Base-by-base conservation (phyloP, 129 eudicot species). In the Sambucus nigra region DNA sequence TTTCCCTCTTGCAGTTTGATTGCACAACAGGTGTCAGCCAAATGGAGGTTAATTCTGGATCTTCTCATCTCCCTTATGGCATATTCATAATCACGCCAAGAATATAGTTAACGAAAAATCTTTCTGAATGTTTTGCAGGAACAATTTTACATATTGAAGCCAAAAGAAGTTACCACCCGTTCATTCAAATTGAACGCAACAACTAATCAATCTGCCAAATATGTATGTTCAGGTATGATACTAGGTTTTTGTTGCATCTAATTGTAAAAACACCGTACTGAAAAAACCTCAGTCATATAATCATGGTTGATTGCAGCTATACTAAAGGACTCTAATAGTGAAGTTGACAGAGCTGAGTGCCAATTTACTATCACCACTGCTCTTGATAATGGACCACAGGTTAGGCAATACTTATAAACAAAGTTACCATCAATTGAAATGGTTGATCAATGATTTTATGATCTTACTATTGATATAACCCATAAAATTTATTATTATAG, bases 321-420 rank as follows among this genome's bases (percentile, higher is more conserved):
- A 58, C 66, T 89, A 50, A 89, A 89, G 59, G 97, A 89, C 65
- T 84, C 95, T 3, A 88, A 73, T 57, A 72, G 61, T 41, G 93
- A 89, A 89, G 75, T 59, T 58, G 93, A 84, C 69, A 76, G 93
- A 81, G 97, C 95, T 7, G 94, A 81, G 55, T 89, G 97, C 52
- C 97, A 89, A 16, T 89, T 89, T 57, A 84, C 97, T 57, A 89
- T 88, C 9, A 89, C 93, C 59, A 89, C 95, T 32, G 79, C 73
- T 63, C 64, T 85, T 25, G 98, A 89, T 40, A 89, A 85, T 39
- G 98, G 98, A 71, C 70, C 98, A 44, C 89, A 81, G 95, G 98
- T 89, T 62, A 49, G 29, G 61, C 25, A 50, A 51, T 53, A 58
- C n/a, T n/a, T n/a, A n/a, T n/a, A n/a, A n/a, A n/a, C n/a, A n/a